Base-by-base conservation (phyloP, 2,329 filamentous ascomycete species). In the Cytospora mali region DNA sequence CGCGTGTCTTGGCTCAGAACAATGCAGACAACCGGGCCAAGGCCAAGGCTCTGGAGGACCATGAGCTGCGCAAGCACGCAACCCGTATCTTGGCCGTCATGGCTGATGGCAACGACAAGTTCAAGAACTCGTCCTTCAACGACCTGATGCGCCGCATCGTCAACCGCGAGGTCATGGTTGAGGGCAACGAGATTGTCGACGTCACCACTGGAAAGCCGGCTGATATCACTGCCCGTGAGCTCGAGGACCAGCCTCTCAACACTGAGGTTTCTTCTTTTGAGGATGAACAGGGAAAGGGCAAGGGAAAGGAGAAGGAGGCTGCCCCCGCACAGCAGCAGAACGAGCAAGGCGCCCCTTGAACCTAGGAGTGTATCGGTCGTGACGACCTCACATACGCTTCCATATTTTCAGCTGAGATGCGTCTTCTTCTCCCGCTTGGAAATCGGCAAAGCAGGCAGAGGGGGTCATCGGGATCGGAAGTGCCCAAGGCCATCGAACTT, bases 121-220 rank as follows among this genome's bases (percentile, higher is more conserved):
- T 95, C 74, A 85, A 87, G 69, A 86, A 93, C 71, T 93, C 90
- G 68, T 85, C 85, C 63, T 96, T 96, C 71, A 76, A 94, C 0
- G 81, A 84, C 4, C 78, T 96, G 52, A 95, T 96, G 91, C 85
- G 89, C 29, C 84, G 85, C 64, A 84, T 95, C 60, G 84, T 89
- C 57, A 87, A 91, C 71, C 81, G 84, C 61, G 88, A 95, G 76
- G 86, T 93, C 16, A 83, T 84, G 55, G 86, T 95, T 42, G 82
- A 91, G 67, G 90, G 88, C 48, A 88, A 92, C 71, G 84, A 86
- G 69, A 80, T 90, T 69, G 85, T 89, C 52, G 81, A 72, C 21
- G 51, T 58, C 25, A 49, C 51, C 39, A 62, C 64, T 4, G 62
- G 62, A 23, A 25, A 59, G 46, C 31, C 61, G n/a, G 56, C 64